Conservation (phyloP, 208 protist species). For the Trichomonas gallinae region DNA sequence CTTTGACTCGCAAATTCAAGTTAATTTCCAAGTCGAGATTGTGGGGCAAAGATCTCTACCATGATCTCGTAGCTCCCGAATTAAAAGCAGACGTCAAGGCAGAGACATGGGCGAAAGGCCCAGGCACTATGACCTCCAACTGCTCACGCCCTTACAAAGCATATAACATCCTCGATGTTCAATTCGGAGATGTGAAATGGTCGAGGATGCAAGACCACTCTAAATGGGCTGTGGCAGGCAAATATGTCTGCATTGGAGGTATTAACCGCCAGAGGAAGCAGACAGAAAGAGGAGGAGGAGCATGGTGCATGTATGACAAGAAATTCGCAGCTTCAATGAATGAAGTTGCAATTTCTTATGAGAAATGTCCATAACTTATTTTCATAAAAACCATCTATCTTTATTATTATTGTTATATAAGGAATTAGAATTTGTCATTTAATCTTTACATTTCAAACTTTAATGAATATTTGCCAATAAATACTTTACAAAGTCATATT, state of each 20-base stretch:
- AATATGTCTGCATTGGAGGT: neutral
- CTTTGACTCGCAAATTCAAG: neutral
- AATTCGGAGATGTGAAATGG: neutral
- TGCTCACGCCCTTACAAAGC: neutral
- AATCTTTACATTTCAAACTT: no score
- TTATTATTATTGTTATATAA: no score
- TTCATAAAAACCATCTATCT: no score
- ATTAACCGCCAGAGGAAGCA: neutral
- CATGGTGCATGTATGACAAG: neutral
- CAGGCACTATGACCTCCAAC: neutral
- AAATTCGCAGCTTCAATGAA: no score
- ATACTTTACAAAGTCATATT: no score
- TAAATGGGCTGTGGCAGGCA: neutral
- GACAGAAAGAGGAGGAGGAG: neutral
- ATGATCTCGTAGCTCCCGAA: neutral
- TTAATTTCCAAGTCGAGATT: neutral
- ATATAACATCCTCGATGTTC: neutral
- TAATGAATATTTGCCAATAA: no score
- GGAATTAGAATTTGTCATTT: no score
- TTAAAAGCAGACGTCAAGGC: neutral
- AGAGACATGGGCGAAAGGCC: neutral
- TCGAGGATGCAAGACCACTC: neutral
- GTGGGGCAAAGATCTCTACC: neutral
- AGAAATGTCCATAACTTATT: no score
- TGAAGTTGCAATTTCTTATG: no score